phyloP scores from a whole-genome alignment of 805 yeast genomes.

The Zygoascus ofunaensis region DNA sequence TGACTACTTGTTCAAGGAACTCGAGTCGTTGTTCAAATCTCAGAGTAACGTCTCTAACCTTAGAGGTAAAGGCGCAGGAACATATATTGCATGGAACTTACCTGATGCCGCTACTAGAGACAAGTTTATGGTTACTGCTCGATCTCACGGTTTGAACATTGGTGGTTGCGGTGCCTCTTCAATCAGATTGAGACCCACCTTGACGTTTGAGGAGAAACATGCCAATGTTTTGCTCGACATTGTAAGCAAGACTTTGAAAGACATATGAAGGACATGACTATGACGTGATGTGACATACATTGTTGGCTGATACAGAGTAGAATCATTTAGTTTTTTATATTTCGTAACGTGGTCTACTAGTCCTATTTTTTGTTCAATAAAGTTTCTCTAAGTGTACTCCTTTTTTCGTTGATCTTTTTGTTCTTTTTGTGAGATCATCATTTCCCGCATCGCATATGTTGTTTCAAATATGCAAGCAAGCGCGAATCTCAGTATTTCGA shows the following conservation, averaged over 20 bases:
- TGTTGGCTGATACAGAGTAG: too few relatives aligned
- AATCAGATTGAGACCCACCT: slow-evolving; percentile 72
- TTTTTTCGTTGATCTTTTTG: too few relatives aligned
- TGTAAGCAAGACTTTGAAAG: slow-evolving; percentile 28
- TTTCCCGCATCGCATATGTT: too few relatives aligned
- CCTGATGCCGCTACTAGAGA: slow-evolving; percentile 48
- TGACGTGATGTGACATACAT: neutral
- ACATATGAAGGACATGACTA: neutral
- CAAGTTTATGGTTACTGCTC: slow-evolving; percentile 50
- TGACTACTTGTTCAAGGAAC: slow-evolving; percentile 49
- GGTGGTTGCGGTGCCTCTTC: slow-evolving; percentile 80
- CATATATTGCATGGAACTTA: slow-evolving; percentile 76
- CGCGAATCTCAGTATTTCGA: too few relatives aligned
- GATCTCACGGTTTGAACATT: slow-evolving; percentile 59
- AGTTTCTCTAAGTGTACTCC: too few relatives aligned
- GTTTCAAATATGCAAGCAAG: too few relatives aligned
- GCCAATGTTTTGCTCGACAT: slow-evolving; percentile 54
- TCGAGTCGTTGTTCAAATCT: slow-evolving; percentile 33
- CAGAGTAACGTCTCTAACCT: slow-evolving; percentile 42
- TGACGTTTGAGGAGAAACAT: slow-evolving; percentile 71
- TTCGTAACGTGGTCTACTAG: too few relatives aligned
- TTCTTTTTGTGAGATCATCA: too few relatives aligned
- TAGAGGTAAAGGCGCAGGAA: slow-evolving; percentile 68
- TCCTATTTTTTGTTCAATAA: too few relatives aligned
- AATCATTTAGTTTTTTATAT: too few relatives aligned